Percentiles rank a stretch among this genome's conserved stretches.
Conservation (phyloP, 2,329 filamentous ascomycete genomes). For the Emergomyces africanus region DNA sequence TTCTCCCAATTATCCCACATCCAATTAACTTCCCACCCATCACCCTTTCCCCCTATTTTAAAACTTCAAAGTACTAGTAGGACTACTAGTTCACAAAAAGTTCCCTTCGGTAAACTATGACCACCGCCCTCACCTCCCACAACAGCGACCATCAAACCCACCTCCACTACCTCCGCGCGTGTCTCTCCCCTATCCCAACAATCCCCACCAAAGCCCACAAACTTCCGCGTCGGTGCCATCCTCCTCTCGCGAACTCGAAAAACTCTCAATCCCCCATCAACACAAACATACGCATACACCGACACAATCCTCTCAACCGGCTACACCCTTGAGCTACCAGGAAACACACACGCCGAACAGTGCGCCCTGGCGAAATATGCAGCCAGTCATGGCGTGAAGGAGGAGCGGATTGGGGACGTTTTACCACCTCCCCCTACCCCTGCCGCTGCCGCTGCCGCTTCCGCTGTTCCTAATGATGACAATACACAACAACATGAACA, state of each 20-base stretch:
- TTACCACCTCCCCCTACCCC: background rate
- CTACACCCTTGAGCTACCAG: constrained; percentile 78
- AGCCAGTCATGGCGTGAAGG: constrained; percentile 20
- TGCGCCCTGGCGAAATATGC: constrained; percentile 65
- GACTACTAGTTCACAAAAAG: no score
- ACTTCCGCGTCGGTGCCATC: constrained; percentile 92
- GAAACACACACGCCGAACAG: constrained; percentile 96
- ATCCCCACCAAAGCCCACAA: constrained; percentile 76
- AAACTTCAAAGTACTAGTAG: background rate
- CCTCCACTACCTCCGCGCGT: constrained; percentile 50
- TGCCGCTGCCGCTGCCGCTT: background rate
- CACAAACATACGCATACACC: constrained; percentile 9
- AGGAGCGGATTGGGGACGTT: constrained; percentile 31
- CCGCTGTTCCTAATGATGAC: background rate
- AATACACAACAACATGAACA: background rate
- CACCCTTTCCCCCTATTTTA: background rate
- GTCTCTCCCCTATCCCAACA: constrained; percentile 62
- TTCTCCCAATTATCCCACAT: background rate
- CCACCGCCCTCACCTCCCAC: constrained; percentile 13
- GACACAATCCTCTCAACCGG: constrained; percentile 60
- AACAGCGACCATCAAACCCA: constrained; percentile 14
- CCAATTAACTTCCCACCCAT: background rate
- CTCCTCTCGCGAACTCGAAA: constrained; percentile 39
- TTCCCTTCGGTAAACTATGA: constrained; percentile 3
- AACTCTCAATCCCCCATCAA: constrained; percentile 7